Conservation (phyloP, 371 early-diverging fungal species). For the Quaeritorhiza haematococci region DNA sequence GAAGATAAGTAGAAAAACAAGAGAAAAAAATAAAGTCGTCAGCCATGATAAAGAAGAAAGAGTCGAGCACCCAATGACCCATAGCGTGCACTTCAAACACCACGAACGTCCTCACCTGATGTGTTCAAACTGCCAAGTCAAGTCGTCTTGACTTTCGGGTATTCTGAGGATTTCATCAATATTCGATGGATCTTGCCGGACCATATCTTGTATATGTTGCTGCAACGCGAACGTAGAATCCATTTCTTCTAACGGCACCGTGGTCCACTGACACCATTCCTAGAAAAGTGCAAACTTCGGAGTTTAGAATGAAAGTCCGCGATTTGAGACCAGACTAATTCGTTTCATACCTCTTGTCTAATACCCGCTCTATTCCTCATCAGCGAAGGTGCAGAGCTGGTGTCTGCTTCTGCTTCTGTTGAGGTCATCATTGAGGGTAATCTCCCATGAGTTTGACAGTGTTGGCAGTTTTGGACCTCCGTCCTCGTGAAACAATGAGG, state of each 20-base stretch:
- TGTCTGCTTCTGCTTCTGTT: no score
- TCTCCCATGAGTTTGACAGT: no score
- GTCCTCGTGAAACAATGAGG: no score
- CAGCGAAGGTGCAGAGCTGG: no score
- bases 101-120: conserved; percentile 60
- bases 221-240: conserved; percentile 76
- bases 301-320: background rate
- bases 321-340: background rate
- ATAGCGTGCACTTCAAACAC: background rate
- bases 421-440: no score
- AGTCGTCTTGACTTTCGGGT: conserved; percentile 63
- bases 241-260: conserved; percentile 49
- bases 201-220: conserved; percentile 74
- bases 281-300: no score
- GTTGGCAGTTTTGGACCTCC: no score
- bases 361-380: no score
- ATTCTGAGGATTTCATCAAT: conserved; percentile 54
- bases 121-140: conserved; percentile 88
- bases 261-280: conserved; percentile 35
- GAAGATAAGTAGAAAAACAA: background rate
- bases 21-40: background rate
- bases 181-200: conserved; percentile 62
- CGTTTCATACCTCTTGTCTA: no score
- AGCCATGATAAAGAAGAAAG: no score
- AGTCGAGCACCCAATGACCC: no score